Conservation (phyloP, 179 eudicot species). For the Carnegiea gigantea region DNA sequence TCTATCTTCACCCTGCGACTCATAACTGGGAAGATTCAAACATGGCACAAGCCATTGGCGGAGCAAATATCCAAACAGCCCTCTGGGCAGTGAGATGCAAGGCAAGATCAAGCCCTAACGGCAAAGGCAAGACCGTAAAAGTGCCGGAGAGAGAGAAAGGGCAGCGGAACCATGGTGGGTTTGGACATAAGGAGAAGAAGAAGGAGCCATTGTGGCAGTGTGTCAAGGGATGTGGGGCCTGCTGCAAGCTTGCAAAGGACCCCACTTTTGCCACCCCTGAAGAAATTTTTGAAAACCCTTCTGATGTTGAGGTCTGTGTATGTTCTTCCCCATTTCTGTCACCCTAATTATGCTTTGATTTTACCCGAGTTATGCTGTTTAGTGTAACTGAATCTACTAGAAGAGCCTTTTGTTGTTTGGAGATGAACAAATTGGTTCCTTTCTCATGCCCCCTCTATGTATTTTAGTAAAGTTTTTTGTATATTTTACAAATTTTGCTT, state of each 20-base stretch:
- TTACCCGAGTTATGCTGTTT: not conserved
- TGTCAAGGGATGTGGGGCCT: conserved; percentile 77
- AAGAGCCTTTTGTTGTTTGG: not conserved
- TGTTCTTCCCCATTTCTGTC: not conserved
- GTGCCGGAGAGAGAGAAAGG: conserved; percentile 11
- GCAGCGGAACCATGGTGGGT: conserved; percentile 35
- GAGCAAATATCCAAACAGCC: conserved; percentile 3
- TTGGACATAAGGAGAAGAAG: conserved; percentile 44
- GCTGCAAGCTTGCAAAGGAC: conserved; percentile 89
- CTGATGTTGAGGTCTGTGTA: conserved; percentile 58
- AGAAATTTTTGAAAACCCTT: conserved; percentile 70
- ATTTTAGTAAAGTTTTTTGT: not conserved
- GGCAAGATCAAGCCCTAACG: conserved; percentile 10
- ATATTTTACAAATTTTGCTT: too few species aligned
- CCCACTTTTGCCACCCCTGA: conserved; percentile 81
- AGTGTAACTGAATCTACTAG: not conserved
- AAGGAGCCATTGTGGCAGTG: conserved; percentile 83
- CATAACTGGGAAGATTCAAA: not conserved
- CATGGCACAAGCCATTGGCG: conserved; percentile 30
- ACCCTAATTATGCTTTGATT: not conserved
- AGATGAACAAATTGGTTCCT: not conserved
- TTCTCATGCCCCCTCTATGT: not conserved
- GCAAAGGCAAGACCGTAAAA: conserved; percentile 24
- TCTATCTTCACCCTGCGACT: not conserved
- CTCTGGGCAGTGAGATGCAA: conserved; percentile 20